Base-by-base conservation (phyloP, 768 basidiomycete species). In the Mycena rosella region DNA sequence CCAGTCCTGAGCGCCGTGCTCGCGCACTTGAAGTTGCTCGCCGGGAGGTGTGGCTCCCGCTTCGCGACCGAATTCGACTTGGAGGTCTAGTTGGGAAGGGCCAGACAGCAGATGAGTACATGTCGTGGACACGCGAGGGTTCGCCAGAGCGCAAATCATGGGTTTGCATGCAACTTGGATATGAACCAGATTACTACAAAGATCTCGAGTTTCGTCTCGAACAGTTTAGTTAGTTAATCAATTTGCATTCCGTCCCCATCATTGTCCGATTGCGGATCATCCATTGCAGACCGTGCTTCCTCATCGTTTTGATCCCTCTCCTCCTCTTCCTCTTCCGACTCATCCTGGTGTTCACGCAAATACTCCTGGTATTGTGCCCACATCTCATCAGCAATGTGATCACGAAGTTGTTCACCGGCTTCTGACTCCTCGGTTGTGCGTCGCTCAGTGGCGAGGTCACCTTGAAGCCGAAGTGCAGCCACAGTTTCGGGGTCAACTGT, bases 181-280 rank as follows among this genome's bases (percentile, higher is more conserved):
- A 38, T 29, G 24, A 24, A 5, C n/a, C 17, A n/a, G 36, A 51
- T 18, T 36, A 60, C 36, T 51, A 48, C 29, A 24, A 36, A 49
- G n/a, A 26, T 48, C 45, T 0, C 29, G 32, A 30, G 24, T 22
- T 30, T n/a, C n/a, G n/a, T n/a, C n/a, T n/a, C n/a, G n/a, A n/a
- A n/a, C n/a, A n/a, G n/a, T n/a, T n/a, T n/a, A n/a, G 32, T 47
- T 49, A 60, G 36, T 38, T 32, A 60, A 60, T 60, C 59, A 27
- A 49, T 40, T 14, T 60, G 34, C 59, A 49, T 51, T 27, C 14
- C 34, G 13, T 60, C 59, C 47, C 24, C 49, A 15, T 61, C 60
- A 3, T 20, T 18, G n/a, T 61, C 58, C 20, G 11, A 24, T 48
- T 60, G 47, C 13, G 30, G 8, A 0, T 26, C 58, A 0, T 59